Evolutionary conservation across 441 rosid species (phyloP).

Genomic region (Erodium texanum): DNA sequence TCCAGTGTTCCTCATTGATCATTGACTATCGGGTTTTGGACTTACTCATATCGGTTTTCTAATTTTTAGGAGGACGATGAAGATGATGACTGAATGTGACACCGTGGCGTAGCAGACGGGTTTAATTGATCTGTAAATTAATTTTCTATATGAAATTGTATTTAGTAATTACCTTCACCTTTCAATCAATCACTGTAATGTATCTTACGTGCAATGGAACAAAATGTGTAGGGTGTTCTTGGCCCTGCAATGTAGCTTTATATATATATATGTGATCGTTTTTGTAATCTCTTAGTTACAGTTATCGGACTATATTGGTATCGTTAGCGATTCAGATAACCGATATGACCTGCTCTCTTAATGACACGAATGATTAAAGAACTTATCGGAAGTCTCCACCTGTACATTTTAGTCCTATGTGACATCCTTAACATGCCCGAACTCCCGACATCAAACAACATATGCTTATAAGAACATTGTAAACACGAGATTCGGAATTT

Average conservation of each 20-base stretch:
- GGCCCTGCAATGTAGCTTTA: background rate
- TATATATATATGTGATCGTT: background rate
- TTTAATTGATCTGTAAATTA: background rate
- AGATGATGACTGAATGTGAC: conserved; percentile 15
- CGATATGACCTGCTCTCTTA: too few relatives aligned
- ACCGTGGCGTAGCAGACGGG: background rate
- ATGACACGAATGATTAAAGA: too few relatives aligned
- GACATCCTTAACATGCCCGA: too few relatives aligned
- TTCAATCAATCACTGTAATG: background rate
- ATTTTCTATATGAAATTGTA: background rate
- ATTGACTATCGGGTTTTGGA: background rate
- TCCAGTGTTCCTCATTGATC: too few relatives aligned
- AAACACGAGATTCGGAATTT: background rate
- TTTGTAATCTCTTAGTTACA: too few relatives aligned
- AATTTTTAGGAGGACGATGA: conserved; percentile 11
- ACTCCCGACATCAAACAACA: too few relatives aligned
- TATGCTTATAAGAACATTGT: background rate
- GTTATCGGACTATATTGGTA: too few relatives aligned
- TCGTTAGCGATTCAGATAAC: too few relatives aligned
- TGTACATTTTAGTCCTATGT: too few relatives aligned
- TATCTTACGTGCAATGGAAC: background rate
- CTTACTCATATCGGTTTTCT: background rate
- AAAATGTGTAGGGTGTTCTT: background rate
- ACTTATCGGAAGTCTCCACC: too few relatives aligned
- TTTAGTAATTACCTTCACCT: background rate